Evolutionary conservation across 2,329 filamentous ascomycete species (phyloP).

Genomic region (Pyricularia sp.): DNA sequence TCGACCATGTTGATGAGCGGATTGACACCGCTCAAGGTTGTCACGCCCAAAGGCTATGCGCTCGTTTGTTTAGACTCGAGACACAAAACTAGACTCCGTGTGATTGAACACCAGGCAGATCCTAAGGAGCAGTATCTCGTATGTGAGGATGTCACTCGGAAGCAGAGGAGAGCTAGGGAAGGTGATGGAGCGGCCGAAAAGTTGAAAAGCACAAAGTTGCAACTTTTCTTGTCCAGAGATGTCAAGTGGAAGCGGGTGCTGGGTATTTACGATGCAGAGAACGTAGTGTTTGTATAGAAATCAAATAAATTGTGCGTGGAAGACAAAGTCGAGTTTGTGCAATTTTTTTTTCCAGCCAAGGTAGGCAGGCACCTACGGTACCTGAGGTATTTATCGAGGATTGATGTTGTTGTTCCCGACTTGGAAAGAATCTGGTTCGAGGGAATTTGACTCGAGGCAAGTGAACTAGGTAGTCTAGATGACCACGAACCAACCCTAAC

Average conservation of each 20-base stretch:
- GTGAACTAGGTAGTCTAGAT: not conserved
- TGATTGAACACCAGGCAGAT: not conserved
- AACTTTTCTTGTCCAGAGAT: not conserved
- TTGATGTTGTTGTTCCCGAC: not conserved
- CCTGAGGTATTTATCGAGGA: no score
- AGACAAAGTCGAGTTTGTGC: not conserved
- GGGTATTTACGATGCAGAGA: not conserved
- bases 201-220: not conserved
- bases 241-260: not conserved
- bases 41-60: not conserved
- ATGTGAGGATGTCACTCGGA: not conserved
- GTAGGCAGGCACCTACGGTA: no score
- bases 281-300: not conserved
- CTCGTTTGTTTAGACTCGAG: not conserved
- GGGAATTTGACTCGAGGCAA: not conserved
- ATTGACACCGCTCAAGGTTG: not conserved
- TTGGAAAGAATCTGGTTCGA: not conserved
- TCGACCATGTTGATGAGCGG: not conserved
- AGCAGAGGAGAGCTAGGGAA: not conserved
- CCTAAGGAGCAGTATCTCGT: not conserved
- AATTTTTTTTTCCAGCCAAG: no score
- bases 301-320: not conserved
- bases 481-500: not conserved
- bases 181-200: not conserved
- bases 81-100: not conserved